Percentiles rank a stretch among this genome's conserved stretches.
phyloP scores from a whole-genome alignment of 805 yeast genomes.

The Sugiyamaella qingdaonensis region DNA sequence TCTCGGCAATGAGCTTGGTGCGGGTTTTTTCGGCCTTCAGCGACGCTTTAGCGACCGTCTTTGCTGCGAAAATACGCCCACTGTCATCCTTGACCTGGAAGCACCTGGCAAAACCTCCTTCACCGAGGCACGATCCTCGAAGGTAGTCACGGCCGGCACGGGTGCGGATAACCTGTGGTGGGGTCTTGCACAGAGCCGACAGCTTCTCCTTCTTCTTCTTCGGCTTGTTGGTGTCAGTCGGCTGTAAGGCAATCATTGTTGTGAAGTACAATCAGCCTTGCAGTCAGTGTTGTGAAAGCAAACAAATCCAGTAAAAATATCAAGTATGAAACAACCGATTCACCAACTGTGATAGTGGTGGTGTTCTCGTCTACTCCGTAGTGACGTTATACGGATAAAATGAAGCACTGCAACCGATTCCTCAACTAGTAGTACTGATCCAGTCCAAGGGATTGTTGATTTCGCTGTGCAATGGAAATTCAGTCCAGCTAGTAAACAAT shows the following conservation, averaged over 20 bases:
- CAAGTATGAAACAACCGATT: no score
- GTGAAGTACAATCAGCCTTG: no score
- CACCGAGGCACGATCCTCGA: conserved; percentile 88
- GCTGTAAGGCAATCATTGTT: neutral
- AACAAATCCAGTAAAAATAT: no score
- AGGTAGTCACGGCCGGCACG: conserved; percentile 84
- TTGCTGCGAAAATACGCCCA: conserved; percentile 90
- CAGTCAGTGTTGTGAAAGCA: no score
- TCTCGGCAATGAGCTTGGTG: conserved; percentile 74
- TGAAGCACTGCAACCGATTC: no score
- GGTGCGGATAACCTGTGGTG: conserved; percentile 88
- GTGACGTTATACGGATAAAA: no score
- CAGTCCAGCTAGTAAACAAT: no score
- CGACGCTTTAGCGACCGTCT: conserved; percentile 95
- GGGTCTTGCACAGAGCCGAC: conserved; percentile 90
- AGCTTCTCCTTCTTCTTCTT: conserved; percentile 80
- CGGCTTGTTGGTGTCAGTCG: neutral
- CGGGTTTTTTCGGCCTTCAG: conserved; percentile 87
- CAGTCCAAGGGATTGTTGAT: no score
- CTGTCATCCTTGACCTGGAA: conserved; percentile 88
- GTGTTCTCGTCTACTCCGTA: no score
- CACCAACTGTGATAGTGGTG: no score
- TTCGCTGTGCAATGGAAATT: no score
- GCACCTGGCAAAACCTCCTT: conserved; percentile 98
- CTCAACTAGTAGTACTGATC: no score